Conservation (phyloP, 345 rosid genomes). For the Acer campestre region DNA sequence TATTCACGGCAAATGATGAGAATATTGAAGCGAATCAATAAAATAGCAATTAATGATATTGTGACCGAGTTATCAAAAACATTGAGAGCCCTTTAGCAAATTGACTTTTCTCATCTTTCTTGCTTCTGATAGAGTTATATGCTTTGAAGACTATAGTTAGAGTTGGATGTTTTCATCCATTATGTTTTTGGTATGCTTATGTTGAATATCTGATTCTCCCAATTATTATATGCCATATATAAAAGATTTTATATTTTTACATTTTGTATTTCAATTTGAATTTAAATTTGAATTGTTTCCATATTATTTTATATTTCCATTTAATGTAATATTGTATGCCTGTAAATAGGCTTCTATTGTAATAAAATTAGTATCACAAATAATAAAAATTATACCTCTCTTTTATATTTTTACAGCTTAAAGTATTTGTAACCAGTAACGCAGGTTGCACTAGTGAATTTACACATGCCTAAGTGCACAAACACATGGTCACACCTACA, state of each 20-base stretch:
- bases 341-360: too few species aligned
- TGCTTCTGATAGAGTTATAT: not conserved
- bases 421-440: not conserved
- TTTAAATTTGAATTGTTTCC: too few species aligned
- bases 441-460: not conserved
- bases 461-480: not conserved
- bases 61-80: not conserved
- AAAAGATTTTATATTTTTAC: too few species aligned
- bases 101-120: not conserved
- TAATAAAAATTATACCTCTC: too few species aligned
- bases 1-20: not conserved
- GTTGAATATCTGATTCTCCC: too few species aligned
- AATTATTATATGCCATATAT: too few species aligned
- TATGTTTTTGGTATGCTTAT: not conserved
- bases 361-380: too few species aligned
- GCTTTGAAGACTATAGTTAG: not conserved
- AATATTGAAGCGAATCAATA: not conserved
- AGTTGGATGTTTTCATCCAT: not conserved
- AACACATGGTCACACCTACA: not conserved
- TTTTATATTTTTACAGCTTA: not conserved
- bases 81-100: too few species aligned
- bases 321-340: too few species aligned
- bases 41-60: not conserved
- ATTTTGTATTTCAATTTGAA: too few species aligned
- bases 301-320: too few species aligned